Conservation (phyloP, 1,139 yeast genomes). For the Pichia sp. region DNA sequence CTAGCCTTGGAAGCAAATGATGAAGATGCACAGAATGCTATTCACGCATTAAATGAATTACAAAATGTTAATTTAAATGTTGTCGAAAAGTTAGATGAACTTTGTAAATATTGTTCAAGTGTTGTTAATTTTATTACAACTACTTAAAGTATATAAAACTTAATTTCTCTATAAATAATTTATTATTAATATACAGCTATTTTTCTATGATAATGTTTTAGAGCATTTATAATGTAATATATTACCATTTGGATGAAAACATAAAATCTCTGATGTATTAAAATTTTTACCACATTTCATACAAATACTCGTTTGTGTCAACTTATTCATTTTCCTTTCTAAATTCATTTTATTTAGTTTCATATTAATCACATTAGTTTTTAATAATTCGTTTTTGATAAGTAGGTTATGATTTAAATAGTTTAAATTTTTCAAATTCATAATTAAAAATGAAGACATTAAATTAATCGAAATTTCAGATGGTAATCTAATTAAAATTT, state of each 20-base stretch:
- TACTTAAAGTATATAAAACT: slow-evolving; percentile 22
- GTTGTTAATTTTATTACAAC: slow-evolving; percentile 58
- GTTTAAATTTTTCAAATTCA: slow-evolving; percentile 39
- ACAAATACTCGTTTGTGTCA: slow-evolving; percentile 44
- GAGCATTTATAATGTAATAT: slow-evolving; percentile 70
- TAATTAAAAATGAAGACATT: slow-evolving; percentile 40
- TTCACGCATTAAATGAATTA: slow-evolving; percentile 30
- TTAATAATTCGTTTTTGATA: slow-evolving; percentile 32
- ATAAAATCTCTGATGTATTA: slow-evolving; percentile 53
- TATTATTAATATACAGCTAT: background rate
- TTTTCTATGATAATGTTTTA: slow-evolving; percentile 2
- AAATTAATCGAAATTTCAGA: slow-evolving; percentile 39
- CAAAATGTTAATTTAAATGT: slow-evolving; percentile 39
- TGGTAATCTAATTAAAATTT: slow-evolving; percentile 50
- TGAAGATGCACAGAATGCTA: slow-evolving; percentile 29
- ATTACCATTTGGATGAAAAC: slow-evolving; percentile 43
- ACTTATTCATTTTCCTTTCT: slow-evolving; percentile 34
- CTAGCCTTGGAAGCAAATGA: slow-evolving; percentile 15
- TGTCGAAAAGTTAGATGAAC: slow-evolving; percentile 52
- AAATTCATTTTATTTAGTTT: slow-evolving; percentile 28
- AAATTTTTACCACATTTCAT: slow-evolving; percentile 53
- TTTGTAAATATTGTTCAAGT: slow-evolving; percentile 80
- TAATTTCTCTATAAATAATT: background rate
- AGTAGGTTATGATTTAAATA: slow-evolving; percentile 24
- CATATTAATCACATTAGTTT: slow-evolving; percentile 28